Evolutionary conservation across 176 grass and related monocot genomes (phyloP), one percentile per base, ranked within the genome.

Genomic region (Paspalum vaginatum): DNA sequence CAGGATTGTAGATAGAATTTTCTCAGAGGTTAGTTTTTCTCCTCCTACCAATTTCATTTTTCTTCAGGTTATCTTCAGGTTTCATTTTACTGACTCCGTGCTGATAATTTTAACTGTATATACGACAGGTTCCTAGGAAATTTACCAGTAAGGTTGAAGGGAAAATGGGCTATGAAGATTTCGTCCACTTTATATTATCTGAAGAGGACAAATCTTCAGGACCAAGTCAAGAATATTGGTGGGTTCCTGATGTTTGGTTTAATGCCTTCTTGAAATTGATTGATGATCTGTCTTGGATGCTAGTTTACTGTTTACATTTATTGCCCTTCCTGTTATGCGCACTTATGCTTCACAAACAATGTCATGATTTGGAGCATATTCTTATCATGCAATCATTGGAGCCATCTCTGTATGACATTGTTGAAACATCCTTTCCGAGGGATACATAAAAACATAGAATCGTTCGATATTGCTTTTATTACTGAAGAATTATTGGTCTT

Each of bases 1-100:
- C 87, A 94, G 95, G 72, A 98, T 98, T 84, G 95, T 98, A 77
- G 95, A 98, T 82, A 85, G 95, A 84, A 98, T 98, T 76, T 98
- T 98, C 79, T 89, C 84, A 42, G 88, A 98, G 95, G 95, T 98
- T 80, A n/a, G 84, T 84, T 61, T 72, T 80, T 6, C 53, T 88
- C 50, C 27, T 45, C 32, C 8, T 53, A 52, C 47, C 24, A 65
- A 82, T 61, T 64, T 79, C 16, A 74, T n/a, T 37, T 37, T 80
- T 70, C 21, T 55, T 86, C 32, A 17, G 45, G 45, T 75, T 74
- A 39, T 75, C 50, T 64, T 55, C 7, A 44, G 49, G 38, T 55
- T 55, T 45, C 49, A 45, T 26, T 67, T 78, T 77, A 43, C 48
- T 73, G 18, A 72, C 16, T 51, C 20, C 43, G 1, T 57, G 16